Percentiles rank a stretch among this genome's conserved stretches.
phyloP scores from a whole-genome alignment of 2,329 filamentous ascomycete genomes.

The Fusarium ambrosium region DNA sequence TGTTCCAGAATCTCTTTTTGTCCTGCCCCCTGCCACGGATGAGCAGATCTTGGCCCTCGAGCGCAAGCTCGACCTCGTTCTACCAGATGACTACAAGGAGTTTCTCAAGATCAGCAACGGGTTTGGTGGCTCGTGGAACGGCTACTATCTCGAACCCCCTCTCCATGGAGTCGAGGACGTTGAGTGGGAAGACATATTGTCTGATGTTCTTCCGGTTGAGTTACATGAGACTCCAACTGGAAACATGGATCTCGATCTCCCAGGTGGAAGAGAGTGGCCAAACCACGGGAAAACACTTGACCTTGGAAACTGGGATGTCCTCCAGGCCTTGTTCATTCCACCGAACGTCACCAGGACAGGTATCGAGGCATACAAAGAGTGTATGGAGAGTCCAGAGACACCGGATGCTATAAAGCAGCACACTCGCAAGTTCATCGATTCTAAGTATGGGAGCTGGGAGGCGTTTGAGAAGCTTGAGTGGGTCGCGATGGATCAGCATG shows the following conservation, averaged over 20 bases:
- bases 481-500: constrained; percentile 11
- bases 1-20: constrained; percentile 31
- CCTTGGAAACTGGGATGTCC: constrained; percentile 22
- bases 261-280: constrained; percentile 23
- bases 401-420: constrained; percentile 22
- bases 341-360: constrained; percentile 17
- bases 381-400: neutral
- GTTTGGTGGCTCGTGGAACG: constrained; percentile 37
- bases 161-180: constrained; percentile 25
- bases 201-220: constrained; percentile 2
- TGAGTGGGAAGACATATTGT: constrained; percentile 11
- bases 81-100: constrained; percentile 38
- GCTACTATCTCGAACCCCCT: constrained; percentile 19
- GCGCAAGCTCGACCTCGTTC: neutral
- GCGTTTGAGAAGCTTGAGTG: constrained; percentile 32
- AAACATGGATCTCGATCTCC: neutral
- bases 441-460: constrained; percentile 33
- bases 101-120: constrained; percentile 40
- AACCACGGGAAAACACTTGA: constrained; percentile 9
- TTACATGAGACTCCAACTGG: constrained; percentile 22
- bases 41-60: constrained; percentile 32
- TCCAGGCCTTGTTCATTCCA: constrained; percentile 11
- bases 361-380: constrained; percentile 24
- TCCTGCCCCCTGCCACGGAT: constrained; percentile 29
- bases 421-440: constrained; percentile 12